Conservation (phyloP, 2,329 filamentous ascomycete species). For the Aspergillus sp. region DNA sequence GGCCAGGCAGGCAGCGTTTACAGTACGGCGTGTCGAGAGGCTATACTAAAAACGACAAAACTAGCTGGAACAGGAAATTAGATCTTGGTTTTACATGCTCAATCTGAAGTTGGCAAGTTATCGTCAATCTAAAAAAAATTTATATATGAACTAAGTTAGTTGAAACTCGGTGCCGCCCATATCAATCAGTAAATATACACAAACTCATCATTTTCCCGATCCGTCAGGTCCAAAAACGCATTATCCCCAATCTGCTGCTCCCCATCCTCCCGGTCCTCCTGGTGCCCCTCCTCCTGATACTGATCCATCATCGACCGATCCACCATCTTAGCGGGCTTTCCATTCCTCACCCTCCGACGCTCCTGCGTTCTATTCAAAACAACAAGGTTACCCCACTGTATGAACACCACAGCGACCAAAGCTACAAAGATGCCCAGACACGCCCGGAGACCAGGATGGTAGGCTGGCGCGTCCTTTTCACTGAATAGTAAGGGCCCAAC, state of each 20-base stretch:
- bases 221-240: constrained; percentile 56
- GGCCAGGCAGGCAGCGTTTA: too few relatives aligned
- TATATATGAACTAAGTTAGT: too few relatives aligned
- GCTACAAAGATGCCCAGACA: constrained; percentile 43
- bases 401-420: constrained; percentile 45
- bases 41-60: too few relatives aligned
- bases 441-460: constrained; percentile 51
- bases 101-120: too few relatives aligned
- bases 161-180: background rate
- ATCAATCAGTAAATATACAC: constrained; percentile 50
- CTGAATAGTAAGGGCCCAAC: constrained; percentile 60
- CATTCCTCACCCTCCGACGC: constrained; percentile 49
- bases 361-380: constrained; percentile 50
- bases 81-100: too few relatives aligned
- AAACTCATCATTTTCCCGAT: constrained; percentile 62
- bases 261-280: constrained; percentile 13
- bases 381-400: constrained; percentile 51
- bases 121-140: too few relatives aligned
- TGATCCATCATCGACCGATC: constrained; percentile 55
- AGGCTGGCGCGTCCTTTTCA: constrained; percentile 51
- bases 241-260: constrained; percentile 40
- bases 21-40: too few relatives aligned
- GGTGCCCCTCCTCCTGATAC: constrained; percentile 35
- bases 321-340: constrained; percentile 54
- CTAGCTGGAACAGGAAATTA: too few relatives aligned